Conservation (phyloP, 1,284 basidiomycete genomes). For the Heliocybe sulcata region DNA sequence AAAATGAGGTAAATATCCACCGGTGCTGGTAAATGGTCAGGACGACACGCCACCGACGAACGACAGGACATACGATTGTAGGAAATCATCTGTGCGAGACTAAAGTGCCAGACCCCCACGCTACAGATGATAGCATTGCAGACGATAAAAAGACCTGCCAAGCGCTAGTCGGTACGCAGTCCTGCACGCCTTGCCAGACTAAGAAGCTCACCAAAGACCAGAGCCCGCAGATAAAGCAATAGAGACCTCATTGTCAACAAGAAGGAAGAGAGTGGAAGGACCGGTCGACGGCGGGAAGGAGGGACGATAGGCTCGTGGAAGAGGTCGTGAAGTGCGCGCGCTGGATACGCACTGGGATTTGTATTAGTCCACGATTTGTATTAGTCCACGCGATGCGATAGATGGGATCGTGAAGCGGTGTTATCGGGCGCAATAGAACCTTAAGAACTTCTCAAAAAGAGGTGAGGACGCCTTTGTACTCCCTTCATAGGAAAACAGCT, state of each 20-base stretch:
- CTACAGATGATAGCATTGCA: slow-evolving; percentile 62
- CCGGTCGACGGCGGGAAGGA: background rate
- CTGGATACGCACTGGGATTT: background rate
- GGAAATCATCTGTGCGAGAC: slow-evolving; percentile 30
- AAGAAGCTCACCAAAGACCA: background rate
- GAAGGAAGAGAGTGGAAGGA: slow-evolving; percentile 1
- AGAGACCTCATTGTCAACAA: background rate
- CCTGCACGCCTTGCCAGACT: background rate
- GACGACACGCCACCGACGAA: slow-evolving; percentile 5
- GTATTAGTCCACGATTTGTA: background rate
- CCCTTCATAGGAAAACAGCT: no score
- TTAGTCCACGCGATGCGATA: background rate
- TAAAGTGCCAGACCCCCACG: slow-evolving; percentile 64
- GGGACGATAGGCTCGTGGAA: background rate
- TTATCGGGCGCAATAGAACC: background rate
- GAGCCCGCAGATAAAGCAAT: background rate
- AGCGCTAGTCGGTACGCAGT: background rate
- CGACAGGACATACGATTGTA: slow-evolving; percentile 7
- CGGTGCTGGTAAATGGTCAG: slow-evolving; percentile 24
- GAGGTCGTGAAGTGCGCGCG: background rate
- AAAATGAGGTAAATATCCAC: slow-evolving; percentile 58
- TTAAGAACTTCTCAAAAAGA: no score
- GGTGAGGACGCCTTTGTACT: no score
- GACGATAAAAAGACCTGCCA: slow-evolving; percentile 49
- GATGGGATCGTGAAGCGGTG: background rate